phyloP scores from a whole-genome alignment of 805 yeast genomes.

The Wickerhamomyces kurtzmanii region DNA sequence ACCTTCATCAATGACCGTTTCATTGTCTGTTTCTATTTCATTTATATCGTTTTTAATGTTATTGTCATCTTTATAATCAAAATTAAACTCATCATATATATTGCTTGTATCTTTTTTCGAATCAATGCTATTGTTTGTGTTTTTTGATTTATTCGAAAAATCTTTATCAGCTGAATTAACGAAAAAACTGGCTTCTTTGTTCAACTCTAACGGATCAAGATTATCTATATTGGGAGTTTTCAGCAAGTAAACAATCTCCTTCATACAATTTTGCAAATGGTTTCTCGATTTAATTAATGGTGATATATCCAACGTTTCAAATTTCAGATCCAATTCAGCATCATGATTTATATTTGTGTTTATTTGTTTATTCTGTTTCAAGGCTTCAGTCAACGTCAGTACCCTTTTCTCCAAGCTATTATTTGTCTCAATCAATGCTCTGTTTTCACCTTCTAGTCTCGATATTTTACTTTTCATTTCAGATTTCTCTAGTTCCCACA shows the following conservation, averaged over 20 bases:
- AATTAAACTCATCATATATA: too few species aligned
- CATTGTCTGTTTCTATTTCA: too few species aligned
- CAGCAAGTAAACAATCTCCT: constrained; percentile 21
- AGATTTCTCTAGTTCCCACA: constrained; percentile 51
- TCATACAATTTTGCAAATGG: constrained; percentile 16
- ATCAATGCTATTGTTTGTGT: too few species aligned
- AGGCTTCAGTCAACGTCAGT: not conserved
- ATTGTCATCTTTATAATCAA: too few species aligned
- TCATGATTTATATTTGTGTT: not conserved
- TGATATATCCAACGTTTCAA: constrained; percentile 4
- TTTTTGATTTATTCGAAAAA: too few species aligned
- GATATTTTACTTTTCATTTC: constrained; percentile 47
- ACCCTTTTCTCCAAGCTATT: constrained; percentile 3
- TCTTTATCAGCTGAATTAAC: too few species aligned
- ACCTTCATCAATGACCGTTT: too few species aligned
- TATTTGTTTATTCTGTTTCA: not conserved
- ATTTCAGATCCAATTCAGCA: not conserved
- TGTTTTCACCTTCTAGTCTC: constrained; percentile 43
- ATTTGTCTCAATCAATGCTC: constrained; percentile 17
- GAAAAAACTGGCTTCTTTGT: too few species aligned
- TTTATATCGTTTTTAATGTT: too few species aligned
- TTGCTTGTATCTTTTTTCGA: too few species aligned
- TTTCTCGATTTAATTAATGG: constrained; percentile 15
- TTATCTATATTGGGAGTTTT: too few species aligned
- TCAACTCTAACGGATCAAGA: too few species aligned